Conservation (phyloP, 306 rosid species). For the Fagus sylvatica region DNA sequence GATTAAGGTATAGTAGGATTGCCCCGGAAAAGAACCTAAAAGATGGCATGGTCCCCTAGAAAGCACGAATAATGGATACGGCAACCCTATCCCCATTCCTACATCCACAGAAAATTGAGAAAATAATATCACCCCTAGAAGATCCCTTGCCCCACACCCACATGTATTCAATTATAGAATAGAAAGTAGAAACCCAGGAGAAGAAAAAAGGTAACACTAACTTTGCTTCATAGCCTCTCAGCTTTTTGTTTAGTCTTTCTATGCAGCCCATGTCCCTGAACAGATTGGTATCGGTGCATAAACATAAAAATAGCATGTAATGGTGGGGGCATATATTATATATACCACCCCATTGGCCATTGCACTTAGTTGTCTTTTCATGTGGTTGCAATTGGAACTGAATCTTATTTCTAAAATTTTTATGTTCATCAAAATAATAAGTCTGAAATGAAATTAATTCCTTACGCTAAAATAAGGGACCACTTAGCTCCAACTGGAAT, state of each 20-base stretch:
- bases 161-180: no score
- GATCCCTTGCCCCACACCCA: neutral
- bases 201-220: neutral
- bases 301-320: neutral
- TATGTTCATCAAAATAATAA: neutral
- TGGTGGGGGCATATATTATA: neutral
- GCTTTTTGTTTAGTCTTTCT: neutral
- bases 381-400: neutral
- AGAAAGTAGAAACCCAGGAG: neutral
- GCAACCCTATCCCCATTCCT: neutral
- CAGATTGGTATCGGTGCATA: neutral
- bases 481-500: no score
- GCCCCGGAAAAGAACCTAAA: neutral
- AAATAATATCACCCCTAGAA: neutral
- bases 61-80: neutral
- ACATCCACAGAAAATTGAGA: neutral
- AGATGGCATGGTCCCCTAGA: neutral
- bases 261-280: neutral
- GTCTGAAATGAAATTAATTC: neutral
- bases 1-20: no score
- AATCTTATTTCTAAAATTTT: conserved; percentile 3
- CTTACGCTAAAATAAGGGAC: neutral
- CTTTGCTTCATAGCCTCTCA: no score
- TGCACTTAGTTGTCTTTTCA: conserved; percentile 10
- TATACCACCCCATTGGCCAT: neutral